Evolutionary conservation across 78 protist species (phyloP).

Genomic region (Tieghemostelium lacteum): DNA sequence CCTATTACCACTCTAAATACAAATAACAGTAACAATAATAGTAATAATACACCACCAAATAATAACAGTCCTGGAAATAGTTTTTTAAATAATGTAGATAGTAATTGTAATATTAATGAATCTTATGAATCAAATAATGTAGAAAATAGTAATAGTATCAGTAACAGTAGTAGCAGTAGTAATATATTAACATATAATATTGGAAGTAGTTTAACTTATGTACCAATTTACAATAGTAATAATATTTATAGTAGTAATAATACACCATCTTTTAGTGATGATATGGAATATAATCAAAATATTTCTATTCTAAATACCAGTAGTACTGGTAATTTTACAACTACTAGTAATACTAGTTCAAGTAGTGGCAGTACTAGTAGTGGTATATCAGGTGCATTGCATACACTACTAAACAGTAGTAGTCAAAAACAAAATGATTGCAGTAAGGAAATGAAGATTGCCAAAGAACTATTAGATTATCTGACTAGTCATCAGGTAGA

Average conservation of each 20-base stretch:
- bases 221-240: not conserved
- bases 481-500: conserved; percentile 36
- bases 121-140: not conserved
- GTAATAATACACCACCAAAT: not conserved
- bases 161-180: not conserved
- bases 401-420: not conserved
- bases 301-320: too few relatives aligned
- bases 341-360: not conserved
- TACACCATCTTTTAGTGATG: not conserved
- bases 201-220: not conserved
- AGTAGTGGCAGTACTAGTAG: too few relatives aligned
- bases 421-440: too few relatives aligned
- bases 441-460: conserved; percentile 60
- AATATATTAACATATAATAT: not conserved
- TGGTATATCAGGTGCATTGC: not conserved
- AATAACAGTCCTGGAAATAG: not conserved
- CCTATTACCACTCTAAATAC: not conserved
- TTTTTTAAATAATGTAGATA: not conserved
- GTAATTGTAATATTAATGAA: not conserved
- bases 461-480: conserved; percentile 47
- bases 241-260: not conserved
- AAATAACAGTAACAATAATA: not conserved
- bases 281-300: too few relatives aligned
- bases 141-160: not conserved
- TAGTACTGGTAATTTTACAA: not conserved